phyloP scores from a whole-genome alignment of 371 early-diverging fungal genomes.

The Capillidium heterosporum region DNA sequence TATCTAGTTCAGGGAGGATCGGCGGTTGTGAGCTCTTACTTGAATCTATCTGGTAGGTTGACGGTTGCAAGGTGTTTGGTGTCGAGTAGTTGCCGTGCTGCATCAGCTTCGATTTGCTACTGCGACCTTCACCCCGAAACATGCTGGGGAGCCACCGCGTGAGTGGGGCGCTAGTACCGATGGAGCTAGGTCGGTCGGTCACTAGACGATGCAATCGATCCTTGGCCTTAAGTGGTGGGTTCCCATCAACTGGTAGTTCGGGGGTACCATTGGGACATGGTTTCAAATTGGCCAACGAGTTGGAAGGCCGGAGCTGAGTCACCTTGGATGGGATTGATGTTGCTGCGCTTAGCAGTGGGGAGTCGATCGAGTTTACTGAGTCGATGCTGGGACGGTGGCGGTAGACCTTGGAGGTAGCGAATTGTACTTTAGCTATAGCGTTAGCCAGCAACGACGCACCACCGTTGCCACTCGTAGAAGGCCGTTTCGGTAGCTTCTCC shows the following conservation, averaged over 20 bases:
- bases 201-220: background rate
- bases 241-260: background rate
- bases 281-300: background rate
- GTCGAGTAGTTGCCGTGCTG: background rate
- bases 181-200: background rate
- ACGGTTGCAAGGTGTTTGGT: background rate
- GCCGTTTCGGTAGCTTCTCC: background rate
- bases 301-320: background rate
- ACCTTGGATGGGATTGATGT: background rate
- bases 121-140: background rate
- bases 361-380: too few species aligned
- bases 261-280: background rate
- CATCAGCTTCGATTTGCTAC: background rate
- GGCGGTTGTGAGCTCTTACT: background rate
- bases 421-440: conserved; percentile 5
- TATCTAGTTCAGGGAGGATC: background rate
- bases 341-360: background rate
- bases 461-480: background rate
- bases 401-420: conserved; percentile 1
- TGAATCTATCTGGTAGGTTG: background rate
- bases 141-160: conserved; percentile 1
- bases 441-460: background rate
- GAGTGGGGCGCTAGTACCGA: background rate
- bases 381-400: background rate
- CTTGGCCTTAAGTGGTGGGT: conserved; percentile 1